phyloP scores from a whole-genome alignment of 495 filamentous ascomycete species.

The Tuber melanosporum region DNA sequence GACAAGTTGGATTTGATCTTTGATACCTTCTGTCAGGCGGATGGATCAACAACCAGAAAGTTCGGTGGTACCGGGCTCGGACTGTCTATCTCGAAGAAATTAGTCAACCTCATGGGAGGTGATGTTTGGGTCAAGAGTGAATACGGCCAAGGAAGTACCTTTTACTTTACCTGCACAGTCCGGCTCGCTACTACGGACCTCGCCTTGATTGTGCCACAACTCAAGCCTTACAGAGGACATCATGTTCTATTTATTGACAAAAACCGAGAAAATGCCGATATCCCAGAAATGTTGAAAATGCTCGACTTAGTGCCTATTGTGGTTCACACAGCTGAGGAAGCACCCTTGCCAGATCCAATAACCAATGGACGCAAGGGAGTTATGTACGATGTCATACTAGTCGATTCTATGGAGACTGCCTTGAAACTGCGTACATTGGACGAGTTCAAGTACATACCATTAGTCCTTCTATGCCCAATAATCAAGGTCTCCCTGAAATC shows the following conservation, averaged over 20 bases:
- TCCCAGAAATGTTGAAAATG: constrained; percentile 69
- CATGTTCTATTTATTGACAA: constrained; percentile 95
- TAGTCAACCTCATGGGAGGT: constrained; percentile 96
- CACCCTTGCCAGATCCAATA: constrained; percentile 48
- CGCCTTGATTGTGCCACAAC: constrained; percentile 69
- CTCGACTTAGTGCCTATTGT: constrained; percentile 78
- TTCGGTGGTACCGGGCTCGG: constrained; percentile 96
- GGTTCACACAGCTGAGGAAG: constrained; percentile 58
- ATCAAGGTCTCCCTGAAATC: constrained; percentile 92
- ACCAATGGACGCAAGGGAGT: constrained; percentile 56
- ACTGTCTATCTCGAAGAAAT: constrained; percentile 88
- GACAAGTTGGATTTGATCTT: constrained; percentile 98
- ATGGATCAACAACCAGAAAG: constrained; percentile 92
- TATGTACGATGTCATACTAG: constrained; percentile 92
- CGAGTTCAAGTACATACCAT: constrained; percentile 95
- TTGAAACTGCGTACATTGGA: constrained; percentile 76
- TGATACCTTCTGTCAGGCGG: constrained; percentile 98
- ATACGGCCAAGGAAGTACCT: constrained; percentile 87
- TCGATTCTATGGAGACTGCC: constrained; percentile 88
- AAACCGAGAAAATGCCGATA: constrained; percentile 69
- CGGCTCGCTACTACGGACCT: constrained; percentile 79
- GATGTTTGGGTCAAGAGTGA: constrained; percentile 94
- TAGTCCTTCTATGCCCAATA: constrained; percentile 83
- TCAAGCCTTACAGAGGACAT: constrained; percentile 84
- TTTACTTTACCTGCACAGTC: constrained; percentile 94